Base-by-base conservation (phyloP, 768 basidiomycete species). In the Tylopilus rubrobrunneus region DNA sequence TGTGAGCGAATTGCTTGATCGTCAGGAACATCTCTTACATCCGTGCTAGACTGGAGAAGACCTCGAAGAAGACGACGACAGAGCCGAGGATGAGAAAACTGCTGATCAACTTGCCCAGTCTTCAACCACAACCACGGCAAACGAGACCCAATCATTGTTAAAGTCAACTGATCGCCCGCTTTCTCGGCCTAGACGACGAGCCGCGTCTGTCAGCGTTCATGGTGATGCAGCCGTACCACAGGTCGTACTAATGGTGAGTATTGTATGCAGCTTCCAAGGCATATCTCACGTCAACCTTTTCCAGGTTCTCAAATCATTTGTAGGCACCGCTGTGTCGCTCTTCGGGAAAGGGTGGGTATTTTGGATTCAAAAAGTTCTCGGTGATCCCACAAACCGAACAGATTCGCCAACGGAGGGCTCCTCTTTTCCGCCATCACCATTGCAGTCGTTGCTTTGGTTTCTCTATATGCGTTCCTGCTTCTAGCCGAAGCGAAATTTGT, bases 291-390 rank as follows among this genome's bases (percentile, higher is more conserved):
- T 4, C 11, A 17, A 27, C 48, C 31, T 33, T n/a, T n/a, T 17
- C 37, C 56, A 36, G 95, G 92, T 72, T 98, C 73, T 97, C 54
- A 98, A 98, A 72, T 84, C 89, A 1, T 98, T 98, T 62, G 85
- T 98, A 45, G 96, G 96, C 21, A 98, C 96, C 14, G 96, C 96
- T 15, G 88, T 99, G 10, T 69, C 98, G 34, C 98, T 99, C 75
- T 79, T 99, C 27, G 97, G 93, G 48, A 96, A 92, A 74, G 97
- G 86, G 88, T 93, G 69, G 63, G 46, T 59, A 9, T 19, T 45
- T 11, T 40, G 17, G 29, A 33, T 48, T 39, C 19, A 12, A n/a
- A n/a, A n/a, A n/a, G 51, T 41, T 10, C 21, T 56, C 39, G 4
- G 14, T 56, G 27, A 59, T 49, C 4, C 59, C 23, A 62, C 28